These are phyloP conservation scores for Clonostachys rhizophaga DNA, from an alignment of 2,329 filamentous ascomycete genomes.

Conservation along the genomic window DNA sequence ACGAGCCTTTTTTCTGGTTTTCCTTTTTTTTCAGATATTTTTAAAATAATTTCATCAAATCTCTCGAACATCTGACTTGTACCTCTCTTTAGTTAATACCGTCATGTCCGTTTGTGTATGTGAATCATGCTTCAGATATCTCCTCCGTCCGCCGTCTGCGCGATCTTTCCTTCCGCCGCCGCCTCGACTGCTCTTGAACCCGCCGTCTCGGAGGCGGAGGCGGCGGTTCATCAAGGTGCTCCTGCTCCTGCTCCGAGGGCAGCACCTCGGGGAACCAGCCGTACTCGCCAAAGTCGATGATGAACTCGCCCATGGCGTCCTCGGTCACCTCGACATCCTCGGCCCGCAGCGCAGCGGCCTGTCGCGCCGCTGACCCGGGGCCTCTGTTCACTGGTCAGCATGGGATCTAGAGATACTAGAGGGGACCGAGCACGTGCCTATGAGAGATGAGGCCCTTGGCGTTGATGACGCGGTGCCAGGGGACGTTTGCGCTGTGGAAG, in stretches of 20 bases:
- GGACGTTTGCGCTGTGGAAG: slow-evolving; percentile 76
- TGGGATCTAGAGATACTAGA: too few relatives aligned
- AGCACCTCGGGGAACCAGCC: slow-evolving; percentile 52
- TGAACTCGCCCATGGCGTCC: slow-evolving; percentile 44
- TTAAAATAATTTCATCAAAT: too few relatives aligned
- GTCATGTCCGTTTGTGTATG: too few relatives aligned
- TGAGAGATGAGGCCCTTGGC: slow-evolving; percentile 81
- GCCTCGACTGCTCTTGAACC: background rate
- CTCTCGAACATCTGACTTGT: too few relatives aligned
- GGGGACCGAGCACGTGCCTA: slow-evolving; percentile 25
- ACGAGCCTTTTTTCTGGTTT: background rate
- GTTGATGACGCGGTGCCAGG: slow-evolving; percentile 94
- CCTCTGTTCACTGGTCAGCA: background rate
- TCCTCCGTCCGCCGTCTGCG: background rate
- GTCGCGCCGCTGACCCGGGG: slow-evolving; percentile 14
- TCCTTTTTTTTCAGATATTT: background rate
- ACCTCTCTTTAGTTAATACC: too few relatives aligned
- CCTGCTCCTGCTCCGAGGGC: slow-evolving; percentile 34
- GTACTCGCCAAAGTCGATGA: slow-evolving; percentile 43
- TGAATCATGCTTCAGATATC: too few relatives aligned
- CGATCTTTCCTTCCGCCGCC: background rate
- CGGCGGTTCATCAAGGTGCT: slow-evolving; percentile 1
- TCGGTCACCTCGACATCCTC: slow-evolving; percentile 48
- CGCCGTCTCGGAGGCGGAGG: too few relatives aligned
- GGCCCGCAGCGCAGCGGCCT: slow-evolving; percentile 41